Percentiles rank a stretch among this genome's conserved stretches.
phyloP scores from a whole-genome alignment of 2,329 filamentous ascomycete species.

The Epichloe baconii region DNA sequence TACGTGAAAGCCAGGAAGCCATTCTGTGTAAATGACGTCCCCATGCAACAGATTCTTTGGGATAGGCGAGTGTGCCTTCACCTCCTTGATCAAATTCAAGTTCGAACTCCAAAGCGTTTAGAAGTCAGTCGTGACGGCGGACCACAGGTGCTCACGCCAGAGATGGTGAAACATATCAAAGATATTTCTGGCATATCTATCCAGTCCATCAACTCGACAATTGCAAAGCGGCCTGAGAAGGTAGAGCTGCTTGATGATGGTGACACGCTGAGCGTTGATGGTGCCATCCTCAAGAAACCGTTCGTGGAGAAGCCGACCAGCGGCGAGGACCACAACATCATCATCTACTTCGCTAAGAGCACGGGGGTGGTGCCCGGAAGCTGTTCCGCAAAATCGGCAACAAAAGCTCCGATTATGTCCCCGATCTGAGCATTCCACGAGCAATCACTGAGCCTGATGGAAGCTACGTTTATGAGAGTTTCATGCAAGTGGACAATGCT shows the following conservation, averaged over 20 bases:
- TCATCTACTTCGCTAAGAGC: conserved; percentile 88
- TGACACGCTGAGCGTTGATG: conserved; percentile 80
- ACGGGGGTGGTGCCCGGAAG: conserved; percentile 81
- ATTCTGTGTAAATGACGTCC: conserved; percentile 93
- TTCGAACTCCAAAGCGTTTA: conserved; percentile 76
- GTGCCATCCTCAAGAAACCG: conserved; percentile 68
- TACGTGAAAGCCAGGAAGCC: conserved; percentile 89
- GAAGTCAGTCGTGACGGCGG: conserved; percentile 92
- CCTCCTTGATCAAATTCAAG: conserved; percentile 77
- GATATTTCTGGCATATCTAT: conserved; percentile 67
- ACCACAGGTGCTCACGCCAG: conserved; percentile 61
- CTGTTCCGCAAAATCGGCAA: conserved; percentile 97
- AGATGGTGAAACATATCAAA: conserved; percentile 68
- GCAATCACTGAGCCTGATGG: conserved; percentile 67
- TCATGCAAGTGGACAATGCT: conserved; percentile 89
- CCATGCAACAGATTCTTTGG: conserved; percentile 96
- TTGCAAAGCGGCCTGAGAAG: conserved; percentile 51
- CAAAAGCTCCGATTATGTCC: conserved; percentile 92
- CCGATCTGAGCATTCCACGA: conserved; percentile 60
- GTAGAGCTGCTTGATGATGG: conserved; percentile 84
- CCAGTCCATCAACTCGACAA: conserved; percentile 51
- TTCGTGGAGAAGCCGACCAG: conserved; percentile 99
- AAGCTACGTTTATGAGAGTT: conserved; percentile 95
- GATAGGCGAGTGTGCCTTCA: conserved; percentile 81
- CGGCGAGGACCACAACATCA: conserved; percentile 96